Evolutionary conservation across 495 filamentous ascomycete genomes (phyloP), one percentile per base, ranked within the genome.

Genomic region (Penicillium salamii): DNA sequence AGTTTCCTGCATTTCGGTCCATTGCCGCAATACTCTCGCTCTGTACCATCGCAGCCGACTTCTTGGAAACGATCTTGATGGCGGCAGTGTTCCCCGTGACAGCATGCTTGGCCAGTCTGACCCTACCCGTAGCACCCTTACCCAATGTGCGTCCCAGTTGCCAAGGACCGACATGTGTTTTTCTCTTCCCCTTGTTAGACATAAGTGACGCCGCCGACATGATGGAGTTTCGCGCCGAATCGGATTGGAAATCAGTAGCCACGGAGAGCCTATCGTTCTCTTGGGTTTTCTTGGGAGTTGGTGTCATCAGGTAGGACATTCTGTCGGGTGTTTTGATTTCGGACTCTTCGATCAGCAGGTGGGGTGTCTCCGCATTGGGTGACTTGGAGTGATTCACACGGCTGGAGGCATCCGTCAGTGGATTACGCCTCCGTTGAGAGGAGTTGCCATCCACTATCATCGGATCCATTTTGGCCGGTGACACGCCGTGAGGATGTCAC

Each of bases 1-100:
- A 66, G 9, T 77, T 74, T 14, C 72, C 76, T 9, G 59, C 59
- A 28, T 80, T 77, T 5, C 76, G 67, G 49, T 88, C 85, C 60
- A 95, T 79, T 23, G 83, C 82, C 0, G 84, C 83, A 59, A 96
- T 78, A 63, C 89, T 91, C 41, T 85, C 82, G 24, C 85, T 86
- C 43, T 89, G 82, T 2, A 84, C 79, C 57, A 86, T 79, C 15
- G 83, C 78, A 2, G 85, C 86, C 5, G 76, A 83, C 45, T 78
- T 82, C 64, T 89, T 92, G 39, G 86, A 84, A 15, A 98, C 85
- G 50, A 98, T 96, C 77, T 98, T 98, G 65, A 96, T 82, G 5
- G 95, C 93, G 8, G 89, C 93, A 21, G 84, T 73, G 50, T 95
- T 80, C 3, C 85, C 78, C 0, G 88, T 90, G 12, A 76, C 65